phyloP scores from a whole-genome alignment of 192 early-diverging fungal species.

The Mortierella alpina region DNA sequence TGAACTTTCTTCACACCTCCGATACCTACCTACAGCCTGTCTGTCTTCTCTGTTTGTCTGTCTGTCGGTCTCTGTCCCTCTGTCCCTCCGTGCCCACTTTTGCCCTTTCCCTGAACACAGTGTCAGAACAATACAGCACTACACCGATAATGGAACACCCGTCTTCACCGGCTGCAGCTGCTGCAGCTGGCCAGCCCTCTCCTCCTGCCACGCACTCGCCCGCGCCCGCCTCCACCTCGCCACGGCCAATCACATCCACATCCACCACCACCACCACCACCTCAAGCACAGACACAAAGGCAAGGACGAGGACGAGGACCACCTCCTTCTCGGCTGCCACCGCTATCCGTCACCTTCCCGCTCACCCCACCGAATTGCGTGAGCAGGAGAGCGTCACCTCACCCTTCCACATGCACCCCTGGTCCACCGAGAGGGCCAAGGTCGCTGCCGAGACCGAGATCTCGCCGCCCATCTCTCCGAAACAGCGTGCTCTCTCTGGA shows the following conservation, averaged over 20 bases:
- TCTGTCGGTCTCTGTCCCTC: neutral
- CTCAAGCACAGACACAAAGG: no score
- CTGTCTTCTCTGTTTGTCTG: neutral
- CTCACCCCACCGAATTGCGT: neutral
- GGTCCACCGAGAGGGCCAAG: constrained; percentile 42
- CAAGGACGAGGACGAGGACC: constrained; percentile 17
- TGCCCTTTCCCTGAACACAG: neutral
- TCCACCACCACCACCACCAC: no score
- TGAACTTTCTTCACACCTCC: no score
- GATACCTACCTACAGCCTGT: neutral
- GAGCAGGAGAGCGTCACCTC: neutral
- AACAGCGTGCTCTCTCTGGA: constrained; percentile 28
- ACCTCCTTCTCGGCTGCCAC: constrained; percentile 25
- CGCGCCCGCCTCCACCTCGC: no score
- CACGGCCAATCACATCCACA: no score
- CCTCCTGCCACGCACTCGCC: no score
- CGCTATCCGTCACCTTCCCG: constrained; percentile 11
- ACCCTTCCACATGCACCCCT: constrained; percentile 39
- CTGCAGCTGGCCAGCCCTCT: no score
- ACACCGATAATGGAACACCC: neutral
- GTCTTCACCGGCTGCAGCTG: neutral
- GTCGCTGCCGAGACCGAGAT: constrained; percentile 41
- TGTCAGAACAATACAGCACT: neutral
- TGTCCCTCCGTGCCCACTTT: neutral
- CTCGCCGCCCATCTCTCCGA: constrained; percentile 48